phyloP scores from a whole-genome alignment of 129 eudicot genomes.

The Flaveria sonorensis region DNA sequence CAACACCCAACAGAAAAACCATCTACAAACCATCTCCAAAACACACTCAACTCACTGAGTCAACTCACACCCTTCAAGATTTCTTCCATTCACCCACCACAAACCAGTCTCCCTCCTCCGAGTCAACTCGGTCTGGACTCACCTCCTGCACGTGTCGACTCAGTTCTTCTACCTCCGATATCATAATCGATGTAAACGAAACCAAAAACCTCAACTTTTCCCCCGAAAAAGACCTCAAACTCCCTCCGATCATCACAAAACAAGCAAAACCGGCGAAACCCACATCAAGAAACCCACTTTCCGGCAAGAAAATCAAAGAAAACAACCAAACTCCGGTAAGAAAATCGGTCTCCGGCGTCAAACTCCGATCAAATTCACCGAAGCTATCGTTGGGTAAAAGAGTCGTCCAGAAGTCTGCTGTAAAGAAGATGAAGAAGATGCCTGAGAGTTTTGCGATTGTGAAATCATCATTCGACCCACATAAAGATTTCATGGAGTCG shows the following conservation, averaged over 20 bases:
- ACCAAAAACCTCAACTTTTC: conserved; percentile 17
- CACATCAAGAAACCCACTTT: conserved; percentile 21
- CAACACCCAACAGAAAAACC: conserved; percentile 51
- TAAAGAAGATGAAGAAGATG: conserved; percentile 24
- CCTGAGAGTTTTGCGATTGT: conserved; percentile 59
- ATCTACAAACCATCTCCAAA: conserved; percentile 70
- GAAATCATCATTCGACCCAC: conserved; percentile 64
- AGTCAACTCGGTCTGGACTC: conserved; percentile 41
- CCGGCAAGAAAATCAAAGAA: conserved; percentile 30
- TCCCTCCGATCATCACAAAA: conserved; percentile 59
- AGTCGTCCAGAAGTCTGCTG: conserved; percentile 23
- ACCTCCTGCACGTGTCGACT: conserved; percentile 45
- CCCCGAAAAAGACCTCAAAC: conserved; percentile 43
- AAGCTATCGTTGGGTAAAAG: conserved; percentile 45
- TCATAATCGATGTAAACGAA: conserved; percentile 49
- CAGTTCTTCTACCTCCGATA: conserved; percentile 48
- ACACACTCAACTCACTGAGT: conserved; percentile 35
- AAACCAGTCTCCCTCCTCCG: conserved; percentile 38
- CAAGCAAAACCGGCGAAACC: conserved; percentile 32
- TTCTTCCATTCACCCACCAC: conserved; percentile 44
- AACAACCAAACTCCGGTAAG: conserved; percentile 26
- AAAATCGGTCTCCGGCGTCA: conserved; percentile 51
- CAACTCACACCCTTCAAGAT: conserved; percentile 32
- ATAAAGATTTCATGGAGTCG: conserved; percentile 63
- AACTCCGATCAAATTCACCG: conserved; percentile 49